phyloP scores from a whole-genome alignment of 1,284 basidiomycete species.

The Takashimella koratensis region DNA sequence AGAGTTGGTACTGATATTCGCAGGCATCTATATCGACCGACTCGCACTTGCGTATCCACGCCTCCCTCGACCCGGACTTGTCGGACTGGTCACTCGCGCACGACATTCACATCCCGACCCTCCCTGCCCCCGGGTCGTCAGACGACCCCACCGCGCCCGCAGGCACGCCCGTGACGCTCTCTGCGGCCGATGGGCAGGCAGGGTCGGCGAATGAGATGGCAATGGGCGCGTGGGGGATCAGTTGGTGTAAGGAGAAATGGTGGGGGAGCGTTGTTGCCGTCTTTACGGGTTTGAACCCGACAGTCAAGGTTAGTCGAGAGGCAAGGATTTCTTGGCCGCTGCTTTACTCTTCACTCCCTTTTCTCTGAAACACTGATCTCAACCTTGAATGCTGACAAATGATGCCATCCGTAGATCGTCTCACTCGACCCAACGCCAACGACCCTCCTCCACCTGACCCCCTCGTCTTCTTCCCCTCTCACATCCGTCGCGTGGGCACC shows the following conservation, averaged over 20 bases:
- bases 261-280: slow-evolving; percentile 85
- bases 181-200: slow-evolving; percentile 8
- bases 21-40: slow-evolving; percentile 84
- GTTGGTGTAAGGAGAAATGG: slow-evolving; percentile 90
- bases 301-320: slow-evolving; percentile 64
- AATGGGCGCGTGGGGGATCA: slow-evolving; percentile 84
- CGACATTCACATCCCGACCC: slow-evolving; percentile 67
- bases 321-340: too few species aligned
- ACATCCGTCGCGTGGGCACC: slow-evolving; percentile 86
- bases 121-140: slow-evolving; percentile 32
- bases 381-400: too few species aligned
- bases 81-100: slow-evolving; percentile 73
- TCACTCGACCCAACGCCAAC: slow-evolving; percentile 50
- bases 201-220: slow-evolving; percentile 51
- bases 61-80: slow-evolving; percentile 78
- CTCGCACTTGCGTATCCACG: slow-evolving; percentile 78
- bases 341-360: not conserved
- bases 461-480: slow-evolving; percentile 52
- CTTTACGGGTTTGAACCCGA: slow-evolving; percentile 64
- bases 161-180: slow-evolving; percentile 7
- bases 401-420: too few species aligned
- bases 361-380: too few species aligned
- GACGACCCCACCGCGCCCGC: slow-evolving; percentile 18
- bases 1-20: not conserved
- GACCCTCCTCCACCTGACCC: slow-evolving; percentile 40